A percentile compares a stretch with the other conserved stretches of the same genome.
These are phyloP conservation scores for Pseudocercospora macadamiae DNA, from an alignment of 2,329 filamentous ascomycete species.

Conservation along the genomic window DNA sequence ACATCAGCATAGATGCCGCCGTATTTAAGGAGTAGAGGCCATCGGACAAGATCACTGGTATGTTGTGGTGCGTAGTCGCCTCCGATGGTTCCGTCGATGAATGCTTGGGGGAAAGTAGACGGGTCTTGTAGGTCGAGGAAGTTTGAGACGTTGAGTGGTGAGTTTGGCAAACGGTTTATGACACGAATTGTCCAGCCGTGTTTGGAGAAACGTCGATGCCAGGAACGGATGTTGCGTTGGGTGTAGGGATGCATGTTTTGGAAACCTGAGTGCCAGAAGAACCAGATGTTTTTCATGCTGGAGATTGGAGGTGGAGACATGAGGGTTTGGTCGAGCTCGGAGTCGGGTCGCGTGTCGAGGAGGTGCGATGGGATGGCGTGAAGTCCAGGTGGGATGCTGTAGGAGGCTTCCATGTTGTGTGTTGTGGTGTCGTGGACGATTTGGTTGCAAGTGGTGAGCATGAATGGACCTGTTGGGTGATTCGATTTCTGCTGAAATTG, in stretches of 20 bases:
- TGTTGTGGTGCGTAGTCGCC: slow-evolving; percentile 58
- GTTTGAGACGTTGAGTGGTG: slow-evolving; percentile 53
- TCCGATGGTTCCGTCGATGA: slow-evolving; percentile 52
- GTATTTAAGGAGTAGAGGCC: slow-evolving; percentile 58
- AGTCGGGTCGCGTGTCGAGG: slow-evolving; percentile 53
- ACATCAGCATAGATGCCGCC: slow-evolving; percentile 63
- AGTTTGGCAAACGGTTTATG: slow-evolving; percentile 49
- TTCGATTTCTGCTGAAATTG: not conserved
- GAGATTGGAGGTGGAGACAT: slow-evolving; percentile 44
- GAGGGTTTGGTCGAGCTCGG: slow-evolving; percentile 50
- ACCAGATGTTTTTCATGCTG: slow-evolving; percentile 59
- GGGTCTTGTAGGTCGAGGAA: slow-evolving; percentile 54
- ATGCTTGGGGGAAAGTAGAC: slow-evolving; percentile 53
- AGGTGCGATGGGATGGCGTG: slow-evolving; percentile 44
- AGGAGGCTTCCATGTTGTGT: slow-evolving; percentile 5
- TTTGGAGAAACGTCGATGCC: slow-evolving; percentile 56
- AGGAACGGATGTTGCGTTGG: slow-evolving; percentile 57
- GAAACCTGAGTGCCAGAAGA: slow-evolving; percentile 61
- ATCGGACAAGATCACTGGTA: slow-evolving; percentile 61
- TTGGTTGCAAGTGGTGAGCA: not conserved
- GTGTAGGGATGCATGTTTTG: slow-evolving; percentile 55
- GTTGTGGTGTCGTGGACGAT: not conserved
- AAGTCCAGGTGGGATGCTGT: slow-evolving; percentile 42
- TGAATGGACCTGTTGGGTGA: not conserved
- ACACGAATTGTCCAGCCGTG: slow-evolving; percentile 59